These are phyloP conservation scores for Trichoderma virens DNA, from an alignment of 495 filamentous ascomycete genomes.

Conservation along the genomic window DNA sequence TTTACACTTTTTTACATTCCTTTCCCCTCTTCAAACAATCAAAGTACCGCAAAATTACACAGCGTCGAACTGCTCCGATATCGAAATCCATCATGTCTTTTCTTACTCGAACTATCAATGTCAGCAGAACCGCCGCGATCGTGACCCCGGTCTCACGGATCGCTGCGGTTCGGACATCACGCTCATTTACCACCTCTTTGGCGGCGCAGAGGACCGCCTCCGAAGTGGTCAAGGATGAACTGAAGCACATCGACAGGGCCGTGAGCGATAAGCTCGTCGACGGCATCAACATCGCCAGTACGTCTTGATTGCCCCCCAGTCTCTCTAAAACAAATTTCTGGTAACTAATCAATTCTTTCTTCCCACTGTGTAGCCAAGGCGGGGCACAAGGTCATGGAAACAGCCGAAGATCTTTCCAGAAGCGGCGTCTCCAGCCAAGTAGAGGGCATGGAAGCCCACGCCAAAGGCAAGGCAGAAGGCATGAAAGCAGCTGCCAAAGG, in stretches of 20 bases:
- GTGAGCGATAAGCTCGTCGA: constrained; percentile 49
- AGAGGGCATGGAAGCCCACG: constrained; percentile 20
- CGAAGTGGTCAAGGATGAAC: constrained; percentile 42
- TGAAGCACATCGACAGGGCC: constrained; percentile 43
- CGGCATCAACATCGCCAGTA: constrained; percentile 46
- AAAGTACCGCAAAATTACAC: not conserved
- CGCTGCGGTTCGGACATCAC: constrained; percentile 19
- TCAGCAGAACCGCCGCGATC: constrained; percentile 28
- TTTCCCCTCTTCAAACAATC: too few relatives aligned
- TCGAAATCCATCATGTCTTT: constrained; percentile 36
- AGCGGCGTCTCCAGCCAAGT: constrained; percentile 23
- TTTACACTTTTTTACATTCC: too few relatives aligned
- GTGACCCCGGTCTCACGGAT: constrained; percentile 13
- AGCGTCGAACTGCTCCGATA: not conserved
- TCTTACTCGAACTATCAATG: constrained; percentile 29
- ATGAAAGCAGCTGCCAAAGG: constrained; percentile 16
- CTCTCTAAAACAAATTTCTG: too few relatives aligned
- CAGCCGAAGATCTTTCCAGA: constrained; percentile 18
- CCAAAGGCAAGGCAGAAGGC: constrained; percentile 25
- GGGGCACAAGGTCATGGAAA: constrained; percentile 34
- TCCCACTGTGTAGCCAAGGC: not conserved
- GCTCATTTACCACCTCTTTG: constrained; percentile 36
- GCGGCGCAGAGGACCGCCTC: constrained; percentile 34
- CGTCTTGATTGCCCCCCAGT: constrained; percentile 15
- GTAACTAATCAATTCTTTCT: not conserved